Percentiles rank a stretch among this genome's conserved stretches.
These are phyloP conservation scores for Candida verbasci DNA, from an alignment of 805 yeast species.

Conservation along the genomic window DNA sequence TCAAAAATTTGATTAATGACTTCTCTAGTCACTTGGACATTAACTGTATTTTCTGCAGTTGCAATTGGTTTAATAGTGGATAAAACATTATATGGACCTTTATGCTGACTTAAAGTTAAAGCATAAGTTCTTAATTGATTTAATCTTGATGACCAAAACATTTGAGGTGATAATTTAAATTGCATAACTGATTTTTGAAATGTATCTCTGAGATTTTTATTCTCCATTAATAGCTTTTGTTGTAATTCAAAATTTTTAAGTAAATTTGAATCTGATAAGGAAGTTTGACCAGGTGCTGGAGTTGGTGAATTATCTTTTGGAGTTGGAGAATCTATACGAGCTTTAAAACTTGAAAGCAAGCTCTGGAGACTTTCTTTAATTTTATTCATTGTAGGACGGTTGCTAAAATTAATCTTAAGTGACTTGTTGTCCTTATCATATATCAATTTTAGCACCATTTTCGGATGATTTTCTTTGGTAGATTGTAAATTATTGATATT, in stretches of 20 bases:
- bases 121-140: constrained; percentile 83
- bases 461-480: constrained; percentile 61
- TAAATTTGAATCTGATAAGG: constrained; percentile 43
- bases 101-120: constrained; percentile 73
- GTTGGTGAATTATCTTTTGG: constrained; percentile 9
- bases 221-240: constrained; percentile 67
- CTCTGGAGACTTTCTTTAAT: constrained; percentile 65
- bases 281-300: constrained; percentile 10
- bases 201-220: constrained; percentile 62
- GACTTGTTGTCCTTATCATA: constrained; percentile 33
- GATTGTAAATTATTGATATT: constrained; percentile 53
- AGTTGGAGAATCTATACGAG: constrained; percentile 25
- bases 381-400: constrained; percentile 70
- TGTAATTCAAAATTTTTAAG: constrained; percentile 73
- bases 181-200: constrained; percentile 87
- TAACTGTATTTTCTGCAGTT: constrained; percentile 86
- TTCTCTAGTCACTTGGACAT: constrained; percentile 87
- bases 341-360: constrained; percentile 61
- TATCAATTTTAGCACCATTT: constrained; percentile 60
- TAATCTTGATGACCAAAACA: constrained; percentile 83
- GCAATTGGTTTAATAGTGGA: constrained; percentile 94
- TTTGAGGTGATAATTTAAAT: constrained; percentile 68
- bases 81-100: constrained; percentile 91
- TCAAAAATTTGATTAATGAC: constrained; percentile 85
- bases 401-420: constrained; percentile 56